phyloP scores from a whole-genome alignment of 352 stramenopile species.

The Globisporangium uncinulatum region DNA sequence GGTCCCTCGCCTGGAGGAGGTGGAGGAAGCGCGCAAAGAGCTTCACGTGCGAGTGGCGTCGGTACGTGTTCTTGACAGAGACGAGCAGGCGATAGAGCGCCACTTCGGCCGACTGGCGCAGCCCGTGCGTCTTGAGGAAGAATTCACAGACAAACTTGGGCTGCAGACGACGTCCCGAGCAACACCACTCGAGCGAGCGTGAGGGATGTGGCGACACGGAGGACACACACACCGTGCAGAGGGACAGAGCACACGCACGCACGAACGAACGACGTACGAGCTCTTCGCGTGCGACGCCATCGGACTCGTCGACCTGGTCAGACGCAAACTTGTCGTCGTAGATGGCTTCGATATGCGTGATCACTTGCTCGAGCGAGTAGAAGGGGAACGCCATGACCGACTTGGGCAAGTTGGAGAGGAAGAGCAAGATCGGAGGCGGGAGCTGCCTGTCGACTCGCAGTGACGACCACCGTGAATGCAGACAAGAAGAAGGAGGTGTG shows the following conservation, averaged over 20 bases:
- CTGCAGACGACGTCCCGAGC: slow-evolving; percentile 14
- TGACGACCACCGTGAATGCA: no score
- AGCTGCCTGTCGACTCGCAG: slow-evolving; percentile 42
- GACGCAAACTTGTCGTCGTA: slow-evolving; percentile 74
- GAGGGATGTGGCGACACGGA: not conserved
- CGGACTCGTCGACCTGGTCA: slow-evolving; percentile 47
- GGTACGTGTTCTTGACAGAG: slow-evolving; percentile 55
- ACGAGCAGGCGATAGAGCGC: slow-evolving; percentile 66
- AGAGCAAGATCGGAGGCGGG: slow-evolving; percentile 37
- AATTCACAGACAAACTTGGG: slow-evolving; percentile 64
- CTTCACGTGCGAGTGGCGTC: slow-evolving; percentile 40
- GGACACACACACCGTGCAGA: not conserved
- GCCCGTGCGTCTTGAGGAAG: slow-evolving; percentile 61
- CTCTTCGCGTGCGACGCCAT: slow-evolving; percentile 55
- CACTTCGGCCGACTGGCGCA: slow-evolving; percentile 60
- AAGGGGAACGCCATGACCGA: slow-evolving; percentile 66
- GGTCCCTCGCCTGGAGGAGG: slow-evolving; percentile 20
- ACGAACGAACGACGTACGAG: slow-evolving; percentile 19
- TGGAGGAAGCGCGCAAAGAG: slow-evolving; percentile 68
- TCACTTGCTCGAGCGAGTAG: slow-evolving; percentile 41
- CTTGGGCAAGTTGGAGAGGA: slow-evolving; percentile 71
- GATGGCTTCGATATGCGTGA: slow-evolving; percentile 59
- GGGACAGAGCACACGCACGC: not conserved
- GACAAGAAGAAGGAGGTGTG: no score
- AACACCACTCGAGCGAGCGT: not conserved